Evolutionary conservation across 306 rosid genomes (phyloP).

Genomic region (Dalbergia cochinchinensis): DNA sequence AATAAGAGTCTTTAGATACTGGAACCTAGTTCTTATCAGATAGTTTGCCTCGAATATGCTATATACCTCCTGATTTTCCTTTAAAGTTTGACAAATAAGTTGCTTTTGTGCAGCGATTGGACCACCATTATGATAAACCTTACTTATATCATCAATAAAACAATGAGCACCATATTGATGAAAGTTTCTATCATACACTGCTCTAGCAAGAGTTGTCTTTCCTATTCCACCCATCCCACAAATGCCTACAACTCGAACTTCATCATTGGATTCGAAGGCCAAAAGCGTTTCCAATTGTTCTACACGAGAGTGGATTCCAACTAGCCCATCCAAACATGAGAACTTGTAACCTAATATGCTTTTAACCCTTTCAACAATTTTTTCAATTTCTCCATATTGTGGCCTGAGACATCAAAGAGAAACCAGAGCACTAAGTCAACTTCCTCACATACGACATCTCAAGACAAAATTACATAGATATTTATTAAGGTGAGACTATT

Average conservation of each 20-base stretch:
- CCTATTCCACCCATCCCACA: constrained; percentile 41
- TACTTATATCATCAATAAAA: constrained; percentile 31
- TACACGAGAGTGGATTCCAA: constrained; percentile 36
- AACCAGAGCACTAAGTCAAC: background rate
- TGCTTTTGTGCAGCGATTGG: background rate
- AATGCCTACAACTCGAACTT: background rate
- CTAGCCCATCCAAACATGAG: background rate
- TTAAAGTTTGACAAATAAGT: background rate
- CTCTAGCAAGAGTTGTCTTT: background rate
- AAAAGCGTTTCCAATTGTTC: constrained; percentile 10
- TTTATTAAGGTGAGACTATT: background rate
- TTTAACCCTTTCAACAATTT: background rate
- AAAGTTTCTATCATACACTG: background rate
- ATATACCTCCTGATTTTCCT: background rate
- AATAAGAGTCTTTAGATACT: background rate
- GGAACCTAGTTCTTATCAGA: background rate
- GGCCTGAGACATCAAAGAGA: background rate
- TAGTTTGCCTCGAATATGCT: background rate
- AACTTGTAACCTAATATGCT: constrained; percentile 12
- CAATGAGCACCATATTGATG: background rate
- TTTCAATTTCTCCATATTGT: constrained; percentile 12
- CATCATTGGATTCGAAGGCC: background rate
- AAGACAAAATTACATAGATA: background rate
- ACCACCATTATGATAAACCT: background rate
- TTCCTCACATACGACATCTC: background rate